These are phyloP conservation scores for Vitis hybrid DNA, from an alignment of 177 flowering plant genomes.

Conservation along the genomic window DNA sequence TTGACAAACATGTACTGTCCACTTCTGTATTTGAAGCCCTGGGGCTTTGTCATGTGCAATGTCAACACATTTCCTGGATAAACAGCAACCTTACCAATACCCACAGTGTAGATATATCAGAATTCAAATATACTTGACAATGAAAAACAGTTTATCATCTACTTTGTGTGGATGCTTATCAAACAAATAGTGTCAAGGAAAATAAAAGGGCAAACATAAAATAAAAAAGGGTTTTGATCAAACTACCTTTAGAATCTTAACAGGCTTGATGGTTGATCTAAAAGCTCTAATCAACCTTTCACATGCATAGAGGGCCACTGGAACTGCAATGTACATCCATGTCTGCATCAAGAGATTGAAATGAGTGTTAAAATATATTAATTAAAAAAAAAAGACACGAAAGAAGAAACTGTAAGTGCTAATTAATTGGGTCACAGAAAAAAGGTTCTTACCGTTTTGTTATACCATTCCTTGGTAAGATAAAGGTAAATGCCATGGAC, in stretches of 20 bases:
- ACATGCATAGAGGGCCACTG: constrained; percentile 48
- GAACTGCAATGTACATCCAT: constrained; percentile 83
- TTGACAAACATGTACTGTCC: constrained; percentile 87
- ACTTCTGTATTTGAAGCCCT: constrained; percentile 72
- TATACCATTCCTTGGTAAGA: constrained; percentile 60
- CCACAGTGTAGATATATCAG: neutral
- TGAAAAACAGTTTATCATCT: neutral
- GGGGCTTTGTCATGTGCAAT: constrained; percentile 74
- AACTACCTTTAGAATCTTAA: constrained; percentile 56
- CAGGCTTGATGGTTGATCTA: constrained; percentile 58
- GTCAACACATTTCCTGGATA: constrained; percentile 76
- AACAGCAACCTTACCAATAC: constrained; percentile 51
- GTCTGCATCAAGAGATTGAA: constrained; percentile 38
- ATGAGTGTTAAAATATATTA: neutral
- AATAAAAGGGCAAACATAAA: neutral
- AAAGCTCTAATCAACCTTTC: constrained; percentile 66
- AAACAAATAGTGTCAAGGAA: no score
- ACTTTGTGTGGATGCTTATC: no score
- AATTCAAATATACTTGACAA: neutral
- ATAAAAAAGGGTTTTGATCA: neutral
- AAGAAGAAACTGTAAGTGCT: neutral
- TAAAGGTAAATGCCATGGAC: constrained; percentile 62
- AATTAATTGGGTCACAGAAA: neutral
- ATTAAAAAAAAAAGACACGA: neutral
- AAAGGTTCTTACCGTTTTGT: constrained; percentile 59